A percentile compares a stretch with the other conserved stretches of the same genome.
phyloP scores from a whole-genome alignment of 176 grass and related monocot species.

The Rhynchospora breviuscula region DNA sequence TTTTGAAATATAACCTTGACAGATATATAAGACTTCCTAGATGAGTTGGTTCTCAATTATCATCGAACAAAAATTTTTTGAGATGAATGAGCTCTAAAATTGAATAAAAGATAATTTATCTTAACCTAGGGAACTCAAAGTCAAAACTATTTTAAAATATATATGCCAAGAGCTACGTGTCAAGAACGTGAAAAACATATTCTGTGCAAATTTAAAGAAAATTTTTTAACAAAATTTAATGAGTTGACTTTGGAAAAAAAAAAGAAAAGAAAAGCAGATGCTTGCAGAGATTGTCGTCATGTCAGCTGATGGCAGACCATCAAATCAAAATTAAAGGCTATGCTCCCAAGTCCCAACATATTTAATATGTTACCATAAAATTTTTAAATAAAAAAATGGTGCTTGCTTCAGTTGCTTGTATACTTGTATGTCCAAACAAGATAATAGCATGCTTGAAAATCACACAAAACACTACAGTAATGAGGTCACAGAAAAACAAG shows the following conservation, averaged over 20 bases:
- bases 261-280: not conserved
- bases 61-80: not conserved
- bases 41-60: not conserved
- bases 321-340: not conserved
- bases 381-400: too few relatives aligned
- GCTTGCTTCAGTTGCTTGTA: too few relatives aligned
- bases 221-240: not conserved
- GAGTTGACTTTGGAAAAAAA: not conserved
- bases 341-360: too few relatives aligned
- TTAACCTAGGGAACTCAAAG: not conserved
- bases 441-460: too few relatives aligned
- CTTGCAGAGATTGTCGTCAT: not conserved
- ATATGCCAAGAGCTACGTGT: not conserved
- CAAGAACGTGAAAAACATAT: not conserved
- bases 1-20: not conserved
- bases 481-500: not conserved
- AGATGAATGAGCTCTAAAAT: not conserved
- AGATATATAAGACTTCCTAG: not conserved
- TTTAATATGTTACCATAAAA: too few relatives aligned
- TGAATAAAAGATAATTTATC: not conserved
- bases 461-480: not conserved
- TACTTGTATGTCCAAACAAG: too few relatives aligned
- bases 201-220: not conserved
- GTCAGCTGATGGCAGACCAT: not conserved
- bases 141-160: not conserved